Evolutionary conservation across 1,284 basidiomycete species (phyloP).

Genomic region (Anthracocystis walkeri): DNA sequence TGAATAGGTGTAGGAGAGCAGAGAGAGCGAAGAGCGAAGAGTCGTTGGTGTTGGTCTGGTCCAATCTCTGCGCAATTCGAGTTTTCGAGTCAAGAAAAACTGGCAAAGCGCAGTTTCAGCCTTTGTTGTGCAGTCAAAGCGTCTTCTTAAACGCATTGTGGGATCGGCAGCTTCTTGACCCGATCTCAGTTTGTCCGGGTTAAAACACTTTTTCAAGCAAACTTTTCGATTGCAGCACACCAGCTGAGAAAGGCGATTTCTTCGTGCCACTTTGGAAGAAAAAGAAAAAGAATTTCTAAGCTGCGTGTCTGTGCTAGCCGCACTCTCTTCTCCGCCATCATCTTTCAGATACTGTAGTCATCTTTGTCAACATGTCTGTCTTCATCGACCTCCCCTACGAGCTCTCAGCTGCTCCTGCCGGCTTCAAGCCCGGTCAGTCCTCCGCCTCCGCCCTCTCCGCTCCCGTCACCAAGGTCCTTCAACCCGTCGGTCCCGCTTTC

Average conservation of each 20-base stretch:
- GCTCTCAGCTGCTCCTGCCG: slow-evolving; percentile 60
- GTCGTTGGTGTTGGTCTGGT: slow-evolving; percentile 20
- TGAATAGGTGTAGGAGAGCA: neutral
- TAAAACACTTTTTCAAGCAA: too few species aligned
- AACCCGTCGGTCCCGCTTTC: slow-evolving; percentile 65
- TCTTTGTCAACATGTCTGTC: slow-evolving; percentile 54
- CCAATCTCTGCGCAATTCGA: neutral
- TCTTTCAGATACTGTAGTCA: slow-evolving; percentile 15
- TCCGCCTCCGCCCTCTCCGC: slow-evolving; percentile 56
- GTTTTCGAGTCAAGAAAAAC: neutral
- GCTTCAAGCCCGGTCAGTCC: slow-evolving; percentile 62
- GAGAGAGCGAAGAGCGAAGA: neutral
- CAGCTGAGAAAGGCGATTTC: neutral
- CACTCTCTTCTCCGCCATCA: slow-evolving; percentile 3
- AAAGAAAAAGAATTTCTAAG: neutral
- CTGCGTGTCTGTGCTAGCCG: neutral
- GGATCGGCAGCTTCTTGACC: neutral
- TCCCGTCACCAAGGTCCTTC: slow-evolving; percentile 47
- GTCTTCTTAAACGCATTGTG: neutral
- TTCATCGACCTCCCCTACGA: slow-evolving; percentile 61
- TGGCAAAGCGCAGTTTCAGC: neutral
- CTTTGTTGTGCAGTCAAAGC: slow-evolving; percentile 1
- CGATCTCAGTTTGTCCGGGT: neutral
- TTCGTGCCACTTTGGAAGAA: slow-evolving; percentile 41
- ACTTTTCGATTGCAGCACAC: slow-evolving; percentile 1